Evolutionary conservation across 768 basidiomycete genomes (phyloP), one percentile per base, ranked within the genome.

Genomic region (Vararia minispora): DNA sequence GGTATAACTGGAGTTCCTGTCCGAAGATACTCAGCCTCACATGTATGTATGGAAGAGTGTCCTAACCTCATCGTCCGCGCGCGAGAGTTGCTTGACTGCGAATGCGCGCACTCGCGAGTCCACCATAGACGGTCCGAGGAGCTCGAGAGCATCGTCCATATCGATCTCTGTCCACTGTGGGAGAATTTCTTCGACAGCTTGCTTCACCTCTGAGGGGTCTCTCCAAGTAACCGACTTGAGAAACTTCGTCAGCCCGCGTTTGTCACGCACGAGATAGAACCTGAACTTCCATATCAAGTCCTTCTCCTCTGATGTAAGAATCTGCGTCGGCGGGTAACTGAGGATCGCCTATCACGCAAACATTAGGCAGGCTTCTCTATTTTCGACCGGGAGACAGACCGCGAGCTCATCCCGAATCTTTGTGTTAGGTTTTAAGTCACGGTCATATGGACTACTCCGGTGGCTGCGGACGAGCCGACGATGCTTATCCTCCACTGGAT

Each of bases 211-310:
- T 8, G 84, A 83, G 0, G 84, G 76, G 56, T 99, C 95, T 27
- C 90, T 71, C 95, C 95, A 98, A 14, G 92, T 90, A 26, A 99
- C 95, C 22, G 89, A 90, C 58, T 89, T 97, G 37, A 99, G 70
- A 61, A 99, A 99, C 57, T 99, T 99, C 24, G 94, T 98, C 28
- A 98, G 69, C 2, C 92, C 91, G 8, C 86, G 79, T 60, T 89
- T 92, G 57, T 92, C 88, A 24, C 90, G 67, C 3, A 81, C 76
- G 9, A 99, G 77, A 48, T 95, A 98, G 62, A 97, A 99, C n/a
- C 95, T 76, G 69, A 94, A 99, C 57, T 94, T 92, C 95, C 95
- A 99, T 27, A 98, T 79, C 28, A 92, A 65, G 49, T 98, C 94
- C 54, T 94, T 95, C 61, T 98, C 94, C 52, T 91, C 86, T 0